Evolutionary conservation across 1,284 basidiomycete genomes (phyloP).

Genomic region (Moesziomyces sp.): DNA sequence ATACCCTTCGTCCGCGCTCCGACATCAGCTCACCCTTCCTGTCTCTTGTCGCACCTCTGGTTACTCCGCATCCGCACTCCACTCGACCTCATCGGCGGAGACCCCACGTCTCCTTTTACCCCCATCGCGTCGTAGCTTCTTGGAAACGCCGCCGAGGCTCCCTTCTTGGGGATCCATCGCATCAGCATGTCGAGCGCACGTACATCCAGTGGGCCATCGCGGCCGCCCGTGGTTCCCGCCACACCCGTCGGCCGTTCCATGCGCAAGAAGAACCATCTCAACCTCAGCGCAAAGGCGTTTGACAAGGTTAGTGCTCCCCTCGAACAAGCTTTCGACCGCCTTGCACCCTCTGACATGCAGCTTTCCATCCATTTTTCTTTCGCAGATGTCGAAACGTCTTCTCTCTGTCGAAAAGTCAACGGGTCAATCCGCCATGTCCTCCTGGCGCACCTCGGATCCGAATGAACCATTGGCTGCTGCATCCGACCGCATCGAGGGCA

Average conservation of each 20-base stretch:
- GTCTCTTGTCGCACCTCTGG: background rate
- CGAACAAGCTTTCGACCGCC: no score
- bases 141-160: background rate
- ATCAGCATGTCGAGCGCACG: conserved; percentile 33
- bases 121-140: background rate
- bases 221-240: conserved; percentile 42
- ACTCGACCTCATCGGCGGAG: no score
- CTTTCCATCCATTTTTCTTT: background rate
- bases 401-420: conserved; percentile 41
- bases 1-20: background rate
- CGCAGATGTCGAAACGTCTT: conserved; percentile 49
- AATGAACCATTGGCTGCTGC: conserved; percentile 30
- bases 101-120: background rate
- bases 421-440: conserved; percentile 32
- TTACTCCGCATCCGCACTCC: no score
- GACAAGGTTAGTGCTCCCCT: conserved; percentile 42
- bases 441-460: conserved; percentile 20
- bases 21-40: background rate
- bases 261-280: conserved; percentile 49
- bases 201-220: conserved; percentile 33
- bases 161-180: background rate
- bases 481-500: conserved; percentile 32
- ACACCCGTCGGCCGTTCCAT: conserved; percentile 46
- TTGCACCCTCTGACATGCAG: no score
- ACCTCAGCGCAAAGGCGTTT: conserved; percentile 58